Evolutionary conservation across 2,329 filamentous ascomycete genomes (phyloP).

Genomic region (Xylariaceae sp.): DNA sequence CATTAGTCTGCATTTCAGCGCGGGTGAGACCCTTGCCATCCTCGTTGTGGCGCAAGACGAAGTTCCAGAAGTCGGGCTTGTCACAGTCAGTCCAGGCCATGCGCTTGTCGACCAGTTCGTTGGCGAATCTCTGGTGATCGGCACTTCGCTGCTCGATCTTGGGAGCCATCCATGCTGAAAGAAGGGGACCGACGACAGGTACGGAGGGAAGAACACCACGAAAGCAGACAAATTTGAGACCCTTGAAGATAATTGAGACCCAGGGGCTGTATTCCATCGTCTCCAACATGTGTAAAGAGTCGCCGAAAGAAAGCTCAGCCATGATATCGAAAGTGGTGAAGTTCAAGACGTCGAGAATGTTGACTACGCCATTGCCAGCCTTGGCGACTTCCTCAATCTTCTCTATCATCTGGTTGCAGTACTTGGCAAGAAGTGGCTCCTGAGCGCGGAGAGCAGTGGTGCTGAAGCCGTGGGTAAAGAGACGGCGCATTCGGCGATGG

Average conservation of each 20-base stretch:
- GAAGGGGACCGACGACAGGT: not conserved
- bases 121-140: not conserved
- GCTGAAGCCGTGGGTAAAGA: not conserved
- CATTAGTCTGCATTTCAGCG: not conserved
- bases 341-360: too few relatives aligned
- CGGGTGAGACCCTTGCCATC: not conserved
- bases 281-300: not conserved
- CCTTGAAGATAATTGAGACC: conserved; percentile 2
- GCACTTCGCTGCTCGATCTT: not conserved
- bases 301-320: not conserved
- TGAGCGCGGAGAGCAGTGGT: not conserved
- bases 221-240: not conserved
- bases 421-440: not conserved
- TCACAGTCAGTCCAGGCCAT: not conserved
- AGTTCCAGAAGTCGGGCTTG: conserved; percentile 1
- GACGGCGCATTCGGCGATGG: not conserved
- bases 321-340: not conserved
- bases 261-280: not conserved
- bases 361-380: not conserved
- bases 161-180: not conserved
- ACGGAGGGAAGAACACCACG: not conserved
- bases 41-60: not conserved
- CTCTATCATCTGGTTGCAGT: not conserved
- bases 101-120: not conserved
- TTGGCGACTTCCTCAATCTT: not conserved